Conservation (phyloP, 257 asterid genomes). For the Schizonepeta tenuifolia region DNA sequence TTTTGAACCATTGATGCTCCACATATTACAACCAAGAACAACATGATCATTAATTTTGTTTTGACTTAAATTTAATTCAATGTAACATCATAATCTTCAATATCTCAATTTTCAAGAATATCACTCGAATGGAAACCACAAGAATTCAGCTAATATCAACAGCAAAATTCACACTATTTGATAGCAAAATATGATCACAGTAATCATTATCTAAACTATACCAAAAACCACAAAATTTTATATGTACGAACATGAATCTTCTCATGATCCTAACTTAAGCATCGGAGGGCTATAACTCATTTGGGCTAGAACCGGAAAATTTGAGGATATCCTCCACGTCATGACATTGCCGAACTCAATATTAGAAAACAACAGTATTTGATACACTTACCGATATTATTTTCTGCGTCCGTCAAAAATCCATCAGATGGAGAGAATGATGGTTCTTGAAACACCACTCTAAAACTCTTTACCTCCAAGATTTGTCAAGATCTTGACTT, state of each 20-base stretch:
- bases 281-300: too few species aligned
- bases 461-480: not conserved
- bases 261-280: not conserved
- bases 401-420: not conserved
- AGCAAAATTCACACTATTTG: not conserved
- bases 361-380: too few species aligned
- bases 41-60: too few species aligned
- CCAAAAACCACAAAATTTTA: not conserved
- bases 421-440: too few species aligned
- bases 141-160: not conserved
- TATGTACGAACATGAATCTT: not conserved
- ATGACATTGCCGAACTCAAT: not conserved
- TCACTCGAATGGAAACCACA: not conserved
- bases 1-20: not conserved
- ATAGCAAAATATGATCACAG: not conserved
- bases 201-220: not conserved
- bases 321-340: not conserved
- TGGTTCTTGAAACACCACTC: too few species aligned
- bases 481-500: not conserved
- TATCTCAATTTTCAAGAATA: not conserved
- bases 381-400: not conserved
- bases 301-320: not conserved
- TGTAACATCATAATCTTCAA: not conserved
- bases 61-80: not conserved
- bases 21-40: not conserved